A percentile compares a stretch with the other conserved stretches of the same genome.
phyloP scores from a whole-genome alignment of 2,329 filamentous ascomycete species.

The Emericellopsis cladophorae region DNA sequence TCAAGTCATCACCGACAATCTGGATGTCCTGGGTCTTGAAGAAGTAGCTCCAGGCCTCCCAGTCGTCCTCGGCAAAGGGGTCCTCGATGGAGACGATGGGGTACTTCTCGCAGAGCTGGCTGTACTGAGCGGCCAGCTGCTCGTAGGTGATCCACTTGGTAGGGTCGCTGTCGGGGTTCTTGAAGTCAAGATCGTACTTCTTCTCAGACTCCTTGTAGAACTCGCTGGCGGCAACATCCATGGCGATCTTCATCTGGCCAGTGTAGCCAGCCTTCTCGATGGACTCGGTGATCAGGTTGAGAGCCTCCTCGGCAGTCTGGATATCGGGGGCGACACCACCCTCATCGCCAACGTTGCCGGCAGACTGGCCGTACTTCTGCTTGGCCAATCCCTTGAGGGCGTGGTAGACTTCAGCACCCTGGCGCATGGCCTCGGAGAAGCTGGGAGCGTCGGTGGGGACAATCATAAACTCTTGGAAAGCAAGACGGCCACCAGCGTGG shows the following conservation, averaged over 20 bases:
- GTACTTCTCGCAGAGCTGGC: constrained; percentile 81
- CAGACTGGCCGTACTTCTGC: constrained; percentile 99
- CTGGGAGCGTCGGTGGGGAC: constrained; percentile 72
- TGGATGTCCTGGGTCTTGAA: constrained; percentile 98
- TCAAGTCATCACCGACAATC: constrained; percentile 97
- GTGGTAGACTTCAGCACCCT: constrained; percentile 97
- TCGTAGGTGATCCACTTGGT: constrained; percentile 98
- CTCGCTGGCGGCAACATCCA: constrained; percentile 98
- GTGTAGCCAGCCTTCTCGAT: constrained; percentile 95
- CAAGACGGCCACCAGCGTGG: constrained; percentile 90
- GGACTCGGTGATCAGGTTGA: constrained; percentile 87
- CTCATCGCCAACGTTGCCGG: constrained; percentile 98
- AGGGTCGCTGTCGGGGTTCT: constrained; percentile 96
- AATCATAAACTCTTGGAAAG: constrained; percentile 96
- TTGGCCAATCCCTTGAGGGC: constrained; percentile 92
- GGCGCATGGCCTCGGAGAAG: constrained; percentile 92
- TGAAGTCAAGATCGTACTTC: constrained; percentile 99
- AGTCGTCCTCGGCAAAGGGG: constrained; percentile 98
- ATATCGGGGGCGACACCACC: constrained; percentile 99
- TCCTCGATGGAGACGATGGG: constrained; percentile 98
- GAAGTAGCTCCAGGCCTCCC: constrained; percentile 99
- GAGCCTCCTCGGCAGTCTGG: constrained; percentile 89
- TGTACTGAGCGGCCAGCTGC: constrained; percentile 87
- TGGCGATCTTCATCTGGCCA: constrained; percentile 93
- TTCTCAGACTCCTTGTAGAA: constrained; percentile 97